These are phyloP conservation scores for Claviceps sp. DNA, from an alignment of 2,329 filamentous ascomycete genomes.

Conservation along the genomic window DNA sequence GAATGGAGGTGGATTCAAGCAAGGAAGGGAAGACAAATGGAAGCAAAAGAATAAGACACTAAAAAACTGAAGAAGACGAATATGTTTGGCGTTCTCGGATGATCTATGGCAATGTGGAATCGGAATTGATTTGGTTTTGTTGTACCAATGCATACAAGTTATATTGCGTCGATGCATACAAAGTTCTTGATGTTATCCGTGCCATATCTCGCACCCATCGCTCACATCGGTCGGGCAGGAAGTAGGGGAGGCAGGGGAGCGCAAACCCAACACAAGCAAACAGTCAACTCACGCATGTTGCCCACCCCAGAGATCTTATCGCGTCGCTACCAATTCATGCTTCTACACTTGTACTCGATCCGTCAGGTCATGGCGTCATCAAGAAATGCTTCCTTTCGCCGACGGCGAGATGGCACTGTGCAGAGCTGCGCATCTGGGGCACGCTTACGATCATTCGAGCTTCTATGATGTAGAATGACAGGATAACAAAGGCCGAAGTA, in stretches of 20 bases:
- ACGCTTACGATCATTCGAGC: no score
- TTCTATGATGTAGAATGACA: no score
- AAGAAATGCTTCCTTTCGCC: no score
- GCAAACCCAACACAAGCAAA: background rate
- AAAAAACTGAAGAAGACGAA: background rate
- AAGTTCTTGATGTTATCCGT: background rate
- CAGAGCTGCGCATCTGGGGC: no score
- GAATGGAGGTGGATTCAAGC: slow-evolving; percentile 5
- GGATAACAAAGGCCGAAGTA: slow-evolving; percentile 2
- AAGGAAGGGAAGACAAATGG: background rate
- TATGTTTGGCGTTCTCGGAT: slow-evolving; percentile 23
- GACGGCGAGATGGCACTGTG: no score
- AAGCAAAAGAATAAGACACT: background rate
- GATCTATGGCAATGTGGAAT: slow-evolving; percentile 6
- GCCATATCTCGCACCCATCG: background rate
- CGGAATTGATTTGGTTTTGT: background rate
- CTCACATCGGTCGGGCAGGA: background rate
- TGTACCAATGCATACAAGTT: background rate
- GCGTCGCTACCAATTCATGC: slow-evolving; percentile 32
- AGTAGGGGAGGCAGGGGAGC: background rate
- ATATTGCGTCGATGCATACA: background rate
- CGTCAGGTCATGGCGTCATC: slow-evolving; percentile 44
- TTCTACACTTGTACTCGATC: slow-evolving; percentile 29
- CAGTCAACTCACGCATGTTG: background rate
- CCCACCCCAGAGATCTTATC: slow-evolving; percentile 25